These are phyloP conservation scores for Berkeleyomyces basicola DNA, from an alignment of 2,329 filamentous ascomycete species.

Conservation along the genomic window DNA sequence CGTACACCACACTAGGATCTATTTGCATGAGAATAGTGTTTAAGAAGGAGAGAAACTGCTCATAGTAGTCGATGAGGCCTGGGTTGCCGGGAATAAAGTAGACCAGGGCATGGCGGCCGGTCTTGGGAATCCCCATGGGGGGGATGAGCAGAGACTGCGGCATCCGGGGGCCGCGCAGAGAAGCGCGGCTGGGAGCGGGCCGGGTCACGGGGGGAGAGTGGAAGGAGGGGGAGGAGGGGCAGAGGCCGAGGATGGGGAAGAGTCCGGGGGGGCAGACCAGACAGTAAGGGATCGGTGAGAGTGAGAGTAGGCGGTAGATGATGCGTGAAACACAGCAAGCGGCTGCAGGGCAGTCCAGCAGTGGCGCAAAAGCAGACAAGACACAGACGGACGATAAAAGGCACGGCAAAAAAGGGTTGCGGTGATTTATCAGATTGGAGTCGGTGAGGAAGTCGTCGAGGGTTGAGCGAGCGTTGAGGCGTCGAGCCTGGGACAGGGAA, in stretches of 20 bases:
- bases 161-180: slow-evolving; percentile 11
- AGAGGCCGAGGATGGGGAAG: background rate
- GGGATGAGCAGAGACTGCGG: slow-evolving; percentile 16
- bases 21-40: slow-evolving; percentile 33
- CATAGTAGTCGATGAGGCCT: slow-evolving; percentile 58
- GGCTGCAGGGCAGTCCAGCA: background rate
- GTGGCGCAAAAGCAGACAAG: background rate
- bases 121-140: slow-evolving; percentile 16
- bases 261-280: background rate
- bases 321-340: slow-evolving; percentile 13
- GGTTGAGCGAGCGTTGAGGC: background rate
- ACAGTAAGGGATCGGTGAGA: background rate
- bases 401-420: background rate
- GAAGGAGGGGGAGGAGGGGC: background rate
- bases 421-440: background rate
- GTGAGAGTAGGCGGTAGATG: background rate
- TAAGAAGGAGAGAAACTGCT: slow-evolving; percentile 44
- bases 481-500: background rate
- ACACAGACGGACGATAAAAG: background rate
- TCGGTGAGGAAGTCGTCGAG: background rate
- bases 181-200: slow-evolving; percentile 8
- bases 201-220: background rate
- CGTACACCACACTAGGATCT: slow-evolving; percentile 26
- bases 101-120: slow-evolving; percentile 31
- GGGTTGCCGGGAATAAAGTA: slow-evolving; percentile 67